phyloP scores from a whole-genome alignment of 768 basidiomycete genomes.

The Candolleomyces aberdarensis region DNA sequence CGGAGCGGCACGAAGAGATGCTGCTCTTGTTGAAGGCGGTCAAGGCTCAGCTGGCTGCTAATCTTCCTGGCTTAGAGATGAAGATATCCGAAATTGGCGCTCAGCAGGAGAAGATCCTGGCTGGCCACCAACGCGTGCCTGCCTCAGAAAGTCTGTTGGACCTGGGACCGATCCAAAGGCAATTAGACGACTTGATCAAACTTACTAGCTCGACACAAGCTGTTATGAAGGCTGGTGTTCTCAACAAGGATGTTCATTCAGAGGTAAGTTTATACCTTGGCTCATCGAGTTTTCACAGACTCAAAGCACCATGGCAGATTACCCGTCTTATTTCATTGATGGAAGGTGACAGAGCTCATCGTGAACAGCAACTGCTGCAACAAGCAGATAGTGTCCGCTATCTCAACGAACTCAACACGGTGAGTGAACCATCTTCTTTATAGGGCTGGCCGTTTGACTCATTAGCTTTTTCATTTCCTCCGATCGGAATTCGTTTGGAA shows the following conservation, averaged over 20 bases:
- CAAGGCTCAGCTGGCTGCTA: conserved; percentile 32
- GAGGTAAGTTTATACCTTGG: background rate
- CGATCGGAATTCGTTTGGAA: background rate
- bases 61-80: conserved; percentile 33
- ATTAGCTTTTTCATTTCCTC: conserved; percentile 9
- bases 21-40: conserved; percentile 37
- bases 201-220: background rate
- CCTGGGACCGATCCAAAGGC: background rate
- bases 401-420: conserved; percentile 72
- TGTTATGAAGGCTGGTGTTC: background rate
- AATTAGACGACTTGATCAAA: background rate
- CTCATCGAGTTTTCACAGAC: background rate
- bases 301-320: background rate
- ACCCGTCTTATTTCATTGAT: conserved; percentile 28
- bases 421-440: conserved; percentile 22
- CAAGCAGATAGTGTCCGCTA: conserved; percentile 76
- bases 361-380: conserved; percentile 51
- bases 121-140: background rate
- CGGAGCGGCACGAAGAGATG: conserved; percentile 10
- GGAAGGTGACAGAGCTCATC: conserved; percentile 44
- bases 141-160: background rate
- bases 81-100: conserved; percentile 18
- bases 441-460: background rate
- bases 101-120: background rate
- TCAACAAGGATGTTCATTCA: background rate